Evolutionary conservation across 179 eudicot species (phyloP).

Genomic region (Silene noctiflora): DNA sequence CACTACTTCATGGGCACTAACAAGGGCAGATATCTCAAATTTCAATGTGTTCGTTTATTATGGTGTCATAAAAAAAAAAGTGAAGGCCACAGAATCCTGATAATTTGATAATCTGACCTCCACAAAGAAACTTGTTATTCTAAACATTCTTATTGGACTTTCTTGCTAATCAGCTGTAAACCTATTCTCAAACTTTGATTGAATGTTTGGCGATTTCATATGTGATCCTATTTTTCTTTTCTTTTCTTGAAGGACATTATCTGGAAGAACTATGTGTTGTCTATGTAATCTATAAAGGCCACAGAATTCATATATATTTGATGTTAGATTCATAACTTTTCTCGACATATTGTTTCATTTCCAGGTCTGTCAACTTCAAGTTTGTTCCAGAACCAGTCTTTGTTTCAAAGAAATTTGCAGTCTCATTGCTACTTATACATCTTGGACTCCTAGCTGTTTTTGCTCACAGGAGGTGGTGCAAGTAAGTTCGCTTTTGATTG

Average conservation of each 20-base stretch:
- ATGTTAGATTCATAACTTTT: background rate
- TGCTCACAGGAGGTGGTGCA: constrained; percentile 91
- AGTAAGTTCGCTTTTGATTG: constrained; percentile 41
- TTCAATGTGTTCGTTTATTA: background rate
- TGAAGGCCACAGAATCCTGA: background rate
- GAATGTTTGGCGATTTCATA: background rate
- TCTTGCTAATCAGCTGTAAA: too few relatives aligned
- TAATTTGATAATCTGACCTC: background rate
- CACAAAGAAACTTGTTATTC: background rate
- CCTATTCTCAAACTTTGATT: background rate
- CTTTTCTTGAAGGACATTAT: too few relatives aligned
- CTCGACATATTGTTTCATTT: constrained; percentile 14
- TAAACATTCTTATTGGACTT: background rate
- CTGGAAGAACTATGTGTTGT: too few relatives aligned
- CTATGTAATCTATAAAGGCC: too few relatives aligned
- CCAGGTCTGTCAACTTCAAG: constrained; percentile 98
- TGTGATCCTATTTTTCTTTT: too few relatives aligned
- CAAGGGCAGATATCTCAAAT: background rate
- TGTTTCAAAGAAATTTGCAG: constrained; percentile 72
- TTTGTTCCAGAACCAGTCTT: constrained; percentile 84
- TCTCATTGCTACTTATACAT: constrained; percentile 61
- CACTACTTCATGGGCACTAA: background rate
- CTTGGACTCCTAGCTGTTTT: constrained; percentile 59
- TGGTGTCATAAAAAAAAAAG: background rate
- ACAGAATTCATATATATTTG: background rate